A percentile compares a stretch with the other conserved stretches of the same genome.
Conservation (phyloP, 768 basidiomycete species). For the Hericium alpestre region DNA sequence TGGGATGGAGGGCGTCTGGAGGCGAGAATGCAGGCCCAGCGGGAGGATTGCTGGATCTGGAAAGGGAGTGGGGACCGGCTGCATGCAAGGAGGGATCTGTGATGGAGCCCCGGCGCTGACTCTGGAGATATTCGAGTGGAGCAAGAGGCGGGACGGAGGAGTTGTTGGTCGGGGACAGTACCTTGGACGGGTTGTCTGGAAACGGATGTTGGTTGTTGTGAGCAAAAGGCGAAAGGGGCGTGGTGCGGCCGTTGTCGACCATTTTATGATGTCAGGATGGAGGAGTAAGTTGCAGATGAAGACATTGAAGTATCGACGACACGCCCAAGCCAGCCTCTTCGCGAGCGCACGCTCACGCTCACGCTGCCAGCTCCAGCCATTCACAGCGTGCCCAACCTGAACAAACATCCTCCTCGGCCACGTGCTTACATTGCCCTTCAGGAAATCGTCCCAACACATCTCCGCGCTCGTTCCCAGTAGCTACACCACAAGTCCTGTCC, state of each 20-base stretch:
- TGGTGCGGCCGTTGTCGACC: slow-evolving; percentile 13
- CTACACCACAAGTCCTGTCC: slow-evolving; percentile 12
- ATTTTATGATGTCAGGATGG: slow-evolving; percentile 2
- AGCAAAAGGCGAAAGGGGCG: slow-evolving; percentile 9
- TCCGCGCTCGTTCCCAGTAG: slow-evolving; percentile 5
- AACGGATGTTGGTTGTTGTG: slow-evolving; percentile 13
- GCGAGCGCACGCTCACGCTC: too few relatives aligned
- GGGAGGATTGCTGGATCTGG: slow-evolving; percentile 13
- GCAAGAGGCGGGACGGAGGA: slow-evolving; percentile 49
- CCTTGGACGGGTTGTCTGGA: slow-evolving; percentile 17
- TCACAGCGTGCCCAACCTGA: neutral
- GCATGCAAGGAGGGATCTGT: slow-evolving; percentile 76
- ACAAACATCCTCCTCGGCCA: neutral
- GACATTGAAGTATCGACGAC: neutral
- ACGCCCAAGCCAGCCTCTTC: neutral
- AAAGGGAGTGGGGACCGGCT: slow-evolving; percentile 24
- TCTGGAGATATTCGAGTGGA: slow-evolving; percentile 70
- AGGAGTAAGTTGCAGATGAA: neutral
- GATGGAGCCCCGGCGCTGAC: slow-evolving; percentile 73
- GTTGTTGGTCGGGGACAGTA: slow-evolving; percentile 19
- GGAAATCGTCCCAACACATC: neutral
- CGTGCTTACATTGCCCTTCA: neutral
- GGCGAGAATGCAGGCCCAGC: slow-evolving; percentile 8
- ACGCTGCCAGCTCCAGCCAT: too few relatives aligned
- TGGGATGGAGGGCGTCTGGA: slow-evolving; percentile 14